These are phyloP conservation scores for Carpinus fangiana DNA, from an alignment of 306 rosid species.

Conservation along the genomic window DNA sequence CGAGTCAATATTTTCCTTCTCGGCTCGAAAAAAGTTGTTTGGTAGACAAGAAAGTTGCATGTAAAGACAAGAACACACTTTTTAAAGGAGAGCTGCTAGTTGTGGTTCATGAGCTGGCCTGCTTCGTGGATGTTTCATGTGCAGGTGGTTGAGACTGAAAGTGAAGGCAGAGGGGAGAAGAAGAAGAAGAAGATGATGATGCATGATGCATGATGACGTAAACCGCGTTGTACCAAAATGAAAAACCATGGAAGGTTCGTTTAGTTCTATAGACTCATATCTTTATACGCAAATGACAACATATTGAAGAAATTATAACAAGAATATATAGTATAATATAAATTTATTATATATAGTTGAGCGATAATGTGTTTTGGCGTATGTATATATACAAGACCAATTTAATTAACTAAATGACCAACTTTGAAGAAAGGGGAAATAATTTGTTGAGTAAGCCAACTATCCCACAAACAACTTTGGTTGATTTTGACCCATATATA, in stretches of 20 bases:
- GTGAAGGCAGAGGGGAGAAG: background rate
- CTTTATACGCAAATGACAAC: background rate
- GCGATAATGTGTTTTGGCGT: no score
- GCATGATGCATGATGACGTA: background rate
- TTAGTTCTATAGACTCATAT: background rate
- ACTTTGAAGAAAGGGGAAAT: no score
- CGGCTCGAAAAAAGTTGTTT: constrained; percentile 12
- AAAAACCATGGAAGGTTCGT: no score
- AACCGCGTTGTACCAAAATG: background rate
- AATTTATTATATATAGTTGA: no score
- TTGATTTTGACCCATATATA: no score
- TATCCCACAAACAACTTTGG: no score
- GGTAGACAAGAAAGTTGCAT: constrained; percentile 10
- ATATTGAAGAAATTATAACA: background rate
- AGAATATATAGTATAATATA: no score
- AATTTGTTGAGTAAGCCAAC: no score
- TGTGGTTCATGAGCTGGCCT: background rate
- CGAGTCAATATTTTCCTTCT: background rate
- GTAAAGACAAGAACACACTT: constrained; percentile 42
- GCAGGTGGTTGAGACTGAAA: background rate
- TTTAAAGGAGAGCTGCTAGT: background rate
- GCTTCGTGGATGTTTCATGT: background rate
- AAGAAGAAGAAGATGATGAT: background rate
- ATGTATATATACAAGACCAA: no score
- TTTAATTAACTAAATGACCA: no score